Conservation (phyloP, 2,329 filamentous ascomycete genomes). For the Verticillium zaregamsianum region DNA sequence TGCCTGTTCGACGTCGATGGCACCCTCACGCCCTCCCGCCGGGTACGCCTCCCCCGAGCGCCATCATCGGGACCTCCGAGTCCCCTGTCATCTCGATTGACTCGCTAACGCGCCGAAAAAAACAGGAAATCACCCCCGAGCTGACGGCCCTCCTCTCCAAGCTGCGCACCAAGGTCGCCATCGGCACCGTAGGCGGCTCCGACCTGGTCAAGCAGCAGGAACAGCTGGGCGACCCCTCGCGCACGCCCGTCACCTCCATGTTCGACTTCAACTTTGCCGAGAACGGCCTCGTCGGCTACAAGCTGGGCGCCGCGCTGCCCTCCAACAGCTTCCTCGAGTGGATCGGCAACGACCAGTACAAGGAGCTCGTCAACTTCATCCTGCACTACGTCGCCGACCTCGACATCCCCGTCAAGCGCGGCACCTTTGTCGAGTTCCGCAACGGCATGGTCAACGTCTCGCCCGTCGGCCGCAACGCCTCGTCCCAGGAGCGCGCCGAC, state of each 20-base stretch:
- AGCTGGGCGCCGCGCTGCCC: conserved; percentile 70
- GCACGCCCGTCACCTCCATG: conserved; percentile 69
- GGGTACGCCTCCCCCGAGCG: conserved; percentile 43
- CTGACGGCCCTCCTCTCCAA: conserved; percentile 76
- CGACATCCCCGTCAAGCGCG: conserved; percentile 77
- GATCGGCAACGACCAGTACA: conserved; percentile 81
- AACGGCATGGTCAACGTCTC: conserved; percentile 89
- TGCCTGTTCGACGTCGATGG: conserved; percentile 95
- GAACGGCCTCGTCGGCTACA: conserved; percentile 91
- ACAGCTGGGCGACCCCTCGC: conserved; percentile 68
- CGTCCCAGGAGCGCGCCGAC: conserved; percentile 71
- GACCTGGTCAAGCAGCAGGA: conserved; percentile 94
- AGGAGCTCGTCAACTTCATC: conserved; percentile 70
- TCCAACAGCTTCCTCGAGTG: conserved; percentile 86
- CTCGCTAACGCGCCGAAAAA: background rate
- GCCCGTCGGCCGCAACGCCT: conserved; percentile 83
- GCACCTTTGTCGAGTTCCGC: conserved; percentile 83
- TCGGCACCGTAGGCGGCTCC: conserved; percentile 90
- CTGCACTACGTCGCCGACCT: conserved; percentile 82
- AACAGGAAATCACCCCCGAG: conserved; percentile 66
- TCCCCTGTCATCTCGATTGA: background rate
- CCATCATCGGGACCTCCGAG: conserved; percentile 9
- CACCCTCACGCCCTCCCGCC: conserved; percentile 79
- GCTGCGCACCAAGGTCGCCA: conserved; percentile 82
- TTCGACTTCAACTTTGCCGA: conserved; percentile 99